These are phyloP conservation scores for Vigna angularis DNA, from an alignment of 306 rosid species.

Conservation along the genomic window DNA sequence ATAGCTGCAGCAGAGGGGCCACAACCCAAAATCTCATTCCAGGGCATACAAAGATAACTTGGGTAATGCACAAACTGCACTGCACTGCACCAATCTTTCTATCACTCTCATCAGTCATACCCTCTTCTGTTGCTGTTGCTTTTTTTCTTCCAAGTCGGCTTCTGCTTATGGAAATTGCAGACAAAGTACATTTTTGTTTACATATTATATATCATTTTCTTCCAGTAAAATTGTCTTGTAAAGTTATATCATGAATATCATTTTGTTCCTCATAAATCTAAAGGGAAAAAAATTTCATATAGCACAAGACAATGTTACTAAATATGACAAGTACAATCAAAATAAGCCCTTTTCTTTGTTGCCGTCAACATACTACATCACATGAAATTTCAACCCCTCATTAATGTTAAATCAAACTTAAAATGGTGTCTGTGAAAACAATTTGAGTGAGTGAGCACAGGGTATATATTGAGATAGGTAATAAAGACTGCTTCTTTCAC, in stretches of 20 bases:
- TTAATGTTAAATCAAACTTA: conserved; percentile 5
- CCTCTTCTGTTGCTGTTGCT: conserved; percentile 12
- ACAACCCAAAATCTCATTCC: conserved; percentile 28
- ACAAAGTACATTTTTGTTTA: too few relatives aligned
- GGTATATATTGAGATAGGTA: not conserved
- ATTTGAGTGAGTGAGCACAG: conserved; percentile 6
- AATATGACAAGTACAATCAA: conserved; percentile 26
- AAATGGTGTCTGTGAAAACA: conserved; percentile 1
- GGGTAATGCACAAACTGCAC: conserved; percentile 30
- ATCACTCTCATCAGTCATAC: conserved; percentile 12
- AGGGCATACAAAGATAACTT: conserved; percentile 28
- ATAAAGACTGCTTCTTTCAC: not conserved
- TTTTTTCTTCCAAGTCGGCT: conserved; percentile 17
- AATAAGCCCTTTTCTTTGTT: not conserved
- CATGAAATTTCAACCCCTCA: not conserved
- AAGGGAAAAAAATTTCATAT: too few relatives aligned
- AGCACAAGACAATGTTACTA: not conserved
- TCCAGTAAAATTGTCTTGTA: too few relatives aligned
- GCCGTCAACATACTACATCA: not conserved
- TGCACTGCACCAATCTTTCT: not conserved
- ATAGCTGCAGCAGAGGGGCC: conserved; percentile 14
- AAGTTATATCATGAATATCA: too few relatives aligned
- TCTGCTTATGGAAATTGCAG: not conserved
- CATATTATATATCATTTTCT: too few relatives aligned
- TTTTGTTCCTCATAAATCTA: too few relatives aligned